These are phyloP conservation scores for Trametes cingulata DNA, from an alignment of 768 basidiomycete genomes.

Conservation along the genomic window DNA sequence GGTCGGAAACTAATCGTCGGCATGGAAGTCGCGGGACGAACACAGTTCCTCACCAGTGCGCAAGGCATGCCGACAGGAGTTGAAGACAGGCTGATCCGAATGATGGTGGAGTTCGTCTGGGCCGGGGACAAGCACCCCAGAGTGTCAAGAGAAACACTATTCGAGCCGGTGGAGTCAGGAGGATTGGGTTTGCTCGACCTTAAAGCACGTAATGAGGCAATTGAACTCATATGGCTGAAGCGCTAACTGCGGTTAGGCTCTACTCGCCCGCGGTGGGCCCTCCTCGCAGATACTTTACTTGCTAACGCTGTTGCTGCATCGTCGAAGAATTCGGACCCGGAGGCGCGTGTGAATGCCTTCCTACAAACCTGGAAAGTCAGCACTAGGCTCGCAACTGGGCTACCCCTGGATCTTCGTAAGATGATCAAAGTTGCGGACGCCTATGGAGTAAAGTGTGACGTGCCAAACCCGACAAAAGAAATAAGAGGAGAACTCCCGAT, in stretches of 20 bases:
- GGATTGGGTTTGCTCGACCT: not conserved
- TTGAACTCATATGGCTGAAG: slow-evolving; percentile 19
- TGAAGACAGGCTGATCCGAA: not conserved
- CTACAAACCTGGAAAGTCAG: slow-evolving; percentile 6
- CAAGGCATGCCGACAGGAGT: slow-evolving; percentile 26
- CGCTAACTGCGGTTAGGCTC: not conserved
- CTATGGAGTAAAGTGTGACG: not conserved
- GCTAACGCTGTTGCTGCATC: not conserved
- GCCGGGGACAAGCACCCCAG: not conserved
- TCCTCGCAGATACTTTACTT: slow-evolving; percentile 8
- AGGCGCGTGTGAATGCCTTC: not conserved
- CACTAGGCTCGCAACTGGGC: not conserved
- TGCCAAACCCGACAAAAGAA: not conserved
- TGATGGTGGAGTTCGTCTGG: not conserved
- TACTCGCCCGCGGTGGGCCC: slow-evolving; percentile 14
- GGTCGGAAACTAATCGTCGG: not conserved
- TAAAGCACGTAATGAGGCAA: slow-evolving; percentile 15
- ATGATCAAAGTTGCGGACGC: not conserved
- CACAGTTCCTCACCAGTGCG: slow-evolving; percentile 9
- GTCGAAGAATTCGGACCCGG: too few species aligned
- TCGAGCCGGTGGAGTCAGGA: not conserved
- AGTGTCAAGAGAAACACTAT: not conserved
- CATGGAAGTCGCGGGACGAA: slow-evolving; percentile 2
- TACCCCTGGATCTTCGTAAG: not conserved
- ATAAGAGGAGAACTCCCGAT: not conserved